Percentiles rank a stretch among this genome's conserved stretches.
Conservation (phyloP, 371 early-diverging fungal genomes). For the Mucor plumbeus region DNA sequence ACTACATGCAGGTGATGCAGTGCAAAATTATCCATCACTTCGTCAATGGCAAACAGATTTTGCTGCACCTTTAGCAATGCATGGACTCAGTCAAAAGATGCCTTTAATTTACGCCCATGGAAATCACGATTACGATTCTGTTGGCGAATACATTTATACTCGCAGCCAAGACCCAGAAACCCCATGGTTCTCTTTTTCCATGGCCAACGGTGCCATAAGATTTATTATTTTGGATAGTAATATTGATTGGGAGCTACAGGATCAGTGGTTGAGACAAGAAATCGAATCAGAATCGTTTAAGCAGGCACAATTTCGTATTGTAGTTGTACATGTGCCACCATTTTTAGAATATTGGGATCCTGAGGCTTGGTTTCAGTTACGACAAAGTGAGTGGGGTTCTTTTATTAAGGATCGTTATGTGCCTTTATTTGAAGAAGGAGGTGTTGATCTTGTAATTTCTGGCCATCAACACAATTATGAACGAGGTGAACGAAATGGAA, state of each 20-base stretch:
- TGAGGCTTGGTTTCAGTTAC: constrained; percentile 66
- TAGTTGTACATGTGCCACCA: constrained; percentile 81
- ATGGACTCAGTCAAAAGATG: constrained; percentile 58
- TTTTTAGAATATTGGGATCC: constrained; percentile 84
- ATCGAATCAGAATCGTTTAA: constrained; percentile 58
- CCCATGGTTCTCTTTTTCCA: constrained; percentile 68
- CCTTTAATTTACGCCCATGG: constrained; percentile 79
- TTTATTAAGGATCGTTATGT: constrained; percentile 73
- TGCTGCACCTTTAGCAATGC: constrained; percentile 64
- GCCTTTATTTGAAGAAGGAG: constrained; percentile 65
- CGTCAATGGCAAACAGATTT: constrained; percentile 81
- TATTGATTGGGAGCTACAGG: constrained; percentile 64
- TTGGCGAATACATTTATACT: constrained; percentile 52
- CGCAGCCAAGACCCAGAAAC: constrained; percentile 32
- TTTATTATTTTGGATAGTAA: constrained; percentile 78
- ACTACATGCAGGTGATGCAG: constrained; percentile 73
- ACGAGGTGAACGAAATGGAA: constrained; percentile 58
- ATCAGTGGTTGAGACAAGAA: constrained; percentile 66
- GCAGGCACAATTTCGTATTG: constrained; percentile 66
- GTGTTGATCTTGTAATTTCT: constrained; percentile 78
- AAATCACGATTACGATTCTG: constrained; percentile 74
- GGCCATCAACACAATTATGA: constrained; percentile 88
- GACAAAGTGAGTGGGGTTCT: constrained; percentile 75
- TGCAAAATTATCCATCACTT: constrained; percentile 61
- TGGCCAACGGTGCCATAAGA: constrained; percentile 63